Percentiles rank a stretch among this genome's conserved stretches.
These are phyloP conservation scores for Leishmania amazonensis DNA, from an alignment of 208 protist species.

Conservation along the genomic window DNA sequence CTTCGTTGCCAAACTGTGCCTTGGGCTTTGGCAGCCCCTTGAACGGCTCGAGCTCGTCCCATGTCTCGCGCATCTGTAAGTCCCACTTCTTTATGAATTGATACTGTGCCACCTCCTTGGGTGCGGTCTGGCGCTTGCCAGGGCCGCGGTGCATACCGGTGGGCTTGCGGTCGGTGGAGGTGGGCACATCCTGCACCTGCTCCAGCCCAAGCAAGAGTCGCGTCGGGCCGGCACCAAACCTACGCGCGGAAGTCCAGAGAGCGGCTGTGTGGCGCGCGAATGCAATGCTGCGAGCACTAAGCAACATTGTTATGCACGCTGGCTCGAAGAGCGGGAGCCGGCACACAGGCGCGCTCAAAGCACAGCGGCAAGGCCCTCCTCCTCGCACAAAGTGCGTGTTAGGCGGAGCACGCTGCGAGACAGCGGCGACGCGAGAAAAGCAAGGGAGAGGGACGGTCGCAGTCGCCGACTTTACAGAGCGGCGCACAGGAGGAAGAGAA, in stretches of 20 bases:
- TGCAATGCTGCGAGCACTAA: background rate
- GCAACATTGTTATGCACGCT: background rate
- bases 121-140: conserved; percentile 81
- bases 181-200: conserved; percentile 88
- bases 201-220: conserved; percentile 53
- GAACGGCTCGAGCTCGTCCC: conserved; percentile 88
- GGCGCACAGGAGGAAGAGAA: background rate
- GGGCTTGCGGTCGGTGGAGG: conserved; percentile 80
- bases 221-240: conserved; percentile 35
- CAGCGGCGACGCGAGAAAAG: background rate
- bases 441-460: background rate
- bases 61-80: conserved; percentile 80
- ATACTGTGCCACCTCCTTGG: conserved; percentile 69
- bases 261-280: background rate
- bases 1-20: conserved; percentile 88
- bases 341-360: background rate
- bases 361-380: background rate
- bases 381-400: background rate
- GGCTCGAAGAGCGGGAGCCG: background rate
- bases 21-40: conserved; percentile 91
- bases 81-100: conserved; percentile 89
- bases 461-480: background rate
- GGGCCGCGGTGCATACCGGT: conserved; percentile 83
- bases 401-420: background rate
- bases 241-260: background rate